Evolutionary conservation across 208 protist genomes (phyloP).

Genomic region (Naegleria lovaniensis): DNA sequence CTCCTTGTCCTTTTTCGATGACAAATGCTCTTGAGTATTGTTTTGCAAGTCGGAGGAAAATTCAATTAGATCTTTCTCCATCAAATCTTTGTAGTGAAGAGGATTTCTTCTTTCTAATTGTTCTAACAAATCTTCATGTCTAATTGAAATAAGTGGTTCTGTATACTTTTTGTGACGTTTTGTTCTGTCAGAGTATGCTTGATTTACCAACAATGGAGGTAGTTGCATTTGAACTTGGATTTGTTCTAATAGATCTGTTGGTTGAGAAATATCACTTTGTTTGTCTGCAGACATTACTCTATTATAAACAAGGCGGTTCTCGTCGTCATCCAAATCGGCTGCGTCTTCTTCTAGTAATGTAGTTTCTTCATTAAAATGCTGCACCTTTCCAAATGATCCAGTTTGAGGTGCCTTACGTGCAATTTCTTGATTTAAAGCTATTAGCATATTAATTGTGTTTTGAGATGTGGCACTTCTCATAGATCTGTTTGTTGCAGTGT

Average conservation of each 20-base stretch:
- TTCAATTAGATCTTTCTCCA: background rate
- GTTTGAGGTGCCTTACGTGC: background rate
- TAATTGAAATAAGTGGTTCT: background rate
- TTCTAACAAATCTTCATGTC: conserved; percentile 20
- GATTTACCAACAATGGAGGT: background rate
- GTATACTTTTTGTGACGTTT: conserved; percentile 15
- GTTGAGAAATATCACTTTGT: background rate
- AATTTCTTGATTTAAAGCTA: background rate
- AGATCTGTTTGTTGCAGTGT: background rate
- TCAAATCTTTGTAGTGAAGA: background rate
- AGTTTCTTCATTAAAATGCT: background rate
- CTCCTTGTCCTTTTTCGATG: background rate
- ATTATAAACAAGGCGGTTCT: background rate
- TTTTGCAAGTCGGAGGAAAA: background rate
- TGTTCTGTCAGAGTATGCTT: background rate
- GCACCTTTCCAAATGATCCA: conserved; percentile 1
- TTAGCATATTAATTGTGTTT: background rate
- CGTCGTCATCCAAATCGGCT: background rate
- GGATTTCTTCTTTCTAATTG: background rate
- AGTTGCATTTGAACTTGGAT: background rate
- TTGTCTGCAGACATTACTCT: background rate
- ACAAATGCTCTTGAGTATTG: background rate
- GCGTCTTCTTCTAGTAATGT: background rate
- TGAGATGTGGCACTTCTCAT: background rate
- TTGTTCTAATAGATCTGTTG: background rate